Percentiles rank a stretch among this genome's conserved stretches.
phyloP scores from a whole-genome alignment of 768 basidiomycete genomes.

The Gautieria morchelliformis region DNA sequence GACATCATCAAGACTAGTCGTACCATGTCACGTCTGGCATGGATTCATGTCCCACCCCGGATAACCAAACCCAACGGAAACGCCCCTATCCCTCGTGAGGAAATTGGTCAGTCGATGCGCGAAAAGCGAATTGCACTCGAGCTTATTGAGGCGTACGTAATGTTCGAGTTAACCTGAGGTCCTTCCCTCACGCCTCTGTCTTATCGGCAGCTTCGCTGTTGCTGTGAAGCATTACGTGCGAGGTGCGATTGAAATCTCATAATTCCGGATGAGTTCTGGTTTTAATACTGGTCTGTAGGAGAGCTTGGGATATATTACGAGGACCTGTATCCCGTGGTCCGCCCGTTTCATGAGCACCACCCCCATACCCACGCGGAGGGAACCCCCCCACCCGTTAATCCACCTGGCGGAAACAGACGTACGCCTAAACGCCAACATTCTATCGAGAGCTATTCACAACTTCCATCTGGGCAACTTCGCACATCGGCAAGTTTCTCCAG shows the following conservation, averaged over 20 bases:
- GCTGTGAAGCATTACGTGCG: constrained; percentile 56
- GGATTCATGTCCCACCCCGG: constrained; percentile 52
- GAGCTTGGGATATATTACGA: constrained; percentile 54
- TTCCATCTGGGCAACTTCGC: not conserved
- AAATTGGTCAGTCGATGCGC: constrained; percentile 41
- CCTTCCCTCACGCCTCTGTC: not conserved
- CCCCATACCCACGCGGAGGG: constrained; percentile 9
- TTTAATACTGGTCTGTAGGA: constrained; percentile 21
- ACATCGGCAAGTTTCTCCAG: not conserved
- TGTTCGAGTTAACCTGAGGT: too few species aligned
- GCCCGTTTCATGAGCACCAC: constrained; percentile 39
- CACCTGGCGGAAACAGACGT: constrained; percentile 4
- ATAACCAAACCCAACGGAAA: constrained; percentile 30
- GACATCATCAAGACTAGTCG: constrained; percentile 44
- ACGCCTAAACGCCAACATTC: constrained; percentile 3
- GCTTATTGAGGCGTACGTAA: constrained; percentile 43
- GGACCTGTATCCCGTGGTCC: constrained; percentile 48
- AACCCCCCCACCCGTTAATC: constrained; percentile 9
- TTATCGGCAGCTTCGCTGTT: constrained; percentile 35
- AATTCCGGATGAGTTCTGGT: not conserved
- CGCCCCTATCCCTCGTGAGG: constrained; percentile 24
- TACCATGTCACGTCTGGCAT: constrained; percentile 42
- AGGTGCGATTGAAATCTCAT: constrained; percentile 21
- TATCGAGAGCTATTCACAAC: not conserved
- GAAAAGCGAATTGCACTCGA: constrained; percentile 56